Evolutionary conservation across 106 monocot species (phyloP), one percentile per base, ranked within the genome.

Genomic region (Narthecium ossifragum): DNA sequence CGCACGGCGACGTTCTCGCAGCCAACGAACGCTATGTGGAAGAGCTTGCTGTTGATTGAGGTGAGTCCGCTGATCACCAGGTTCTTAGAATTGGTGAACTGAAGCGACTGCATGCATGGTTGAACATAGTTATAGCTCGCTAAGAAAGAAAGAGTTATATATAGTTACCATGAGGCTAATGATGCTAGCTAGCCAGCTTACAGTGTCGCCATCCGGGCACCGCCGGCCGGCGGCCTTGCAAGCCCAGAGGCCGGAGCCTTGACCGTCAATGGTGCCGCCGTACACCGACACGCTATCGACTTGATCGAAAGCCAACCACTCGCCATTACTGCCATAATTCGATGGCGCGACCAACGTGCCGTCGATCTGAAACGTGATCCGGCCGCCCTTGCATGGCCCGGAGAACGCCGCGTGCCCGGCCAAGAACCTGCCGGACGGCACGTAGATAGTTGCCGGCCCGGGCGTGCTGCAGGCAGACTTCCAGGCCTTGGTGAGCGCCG

Each of bases 21-120:
- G 9, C 61, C 60, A 12, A 62, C 6, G 40, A 85, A 60, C 22
- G 74, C 81, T 7, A 82, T 68, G 67, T 90, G 90, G 70, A 56
- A 81, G 17, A 90, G 69, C 64, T 82, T 70, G 54, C 85, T 82
- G 85, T 85, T 76, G 18, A 76, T 41, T 6, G 90, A 85, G 11
- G 70, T 76, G 51, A 90, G 50, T 0, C 89, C 78, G 41, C 65
- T 78, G 26, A 90, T 75, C 68, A 51, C 8, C 24, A 81, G 34
- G 61, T 70, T 55, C 67, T 65, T 80, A 6, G 89, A 84, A 50
- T 81, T 70, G 27, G 23, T 46, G 59, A 90, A 69, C 48, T 33
- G 51, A 62, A 90, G 39, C 0, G 84, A 75, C 89, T 89, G 75
- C 68, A 69, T 10, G n/a, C n/a, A n/a, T n/a, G n/a, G n/a, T n/a